Evolutionary conservation across 768 basidiomycete genomes (phyloP).

Genomic region (Suillus discolor): DNA sequence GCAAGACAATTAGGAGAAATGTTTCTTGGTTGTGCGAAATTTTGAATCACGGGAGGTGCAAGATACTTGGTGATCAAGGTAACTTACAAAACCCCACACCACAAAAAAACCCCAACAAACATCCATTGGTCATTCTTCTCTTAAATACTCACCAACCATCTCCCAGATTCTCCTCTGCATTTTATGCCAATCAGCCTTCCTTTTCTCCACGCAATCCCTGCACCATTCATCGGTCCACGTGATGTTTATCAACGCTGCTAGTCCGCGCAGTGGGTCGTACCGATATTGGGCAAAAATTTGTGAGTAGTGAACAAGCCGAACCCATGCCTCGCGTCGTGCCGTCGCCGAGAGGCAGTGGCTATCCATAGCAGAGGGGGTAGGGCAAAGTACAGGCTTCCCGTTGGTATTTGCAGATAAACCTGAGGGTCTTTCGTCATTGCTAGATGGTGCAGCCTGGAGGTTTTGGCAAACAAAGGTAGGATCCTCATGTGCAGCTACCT

Average conservation of each 20-base stretch:
- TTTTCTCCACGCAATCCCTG: conserved; percentile 23
- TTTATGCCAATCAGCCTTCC: background rate
- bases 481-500: conserved; percentile 10
- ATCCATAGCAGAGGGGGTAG: background rate
- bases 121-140: background rate
- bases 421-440: background rate
- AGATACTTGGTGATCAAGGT: background rate
- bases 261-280: conserved; percentile 37
- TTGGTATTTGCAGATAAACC: background rate
- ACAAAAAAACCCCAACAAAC: too few relatives aligned
- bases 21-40: background rate
- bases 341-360: background rate
- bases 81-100: too few relatives aligned
- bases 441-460: background rate
- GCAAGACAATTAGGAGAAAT: background rate
- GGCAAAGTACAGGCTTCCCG: background rate
- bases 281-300: conserved; percentile 30
- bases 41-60: background rate
- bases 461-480: background rate
- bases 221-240: conserved; percentile 33
- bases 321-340: background rate
- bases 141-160: background rate
- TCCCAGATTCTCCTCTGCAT: background rate
- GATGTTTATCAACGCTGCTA: conserved; percentile 31
- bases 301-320: conserved; percentile 17